These are phyloP conservation scores for Ceratocystis lukuohia DNA, from an alignment of 2,329 filamentous ascomycete species.

Conservation along the genomic window DNA sequence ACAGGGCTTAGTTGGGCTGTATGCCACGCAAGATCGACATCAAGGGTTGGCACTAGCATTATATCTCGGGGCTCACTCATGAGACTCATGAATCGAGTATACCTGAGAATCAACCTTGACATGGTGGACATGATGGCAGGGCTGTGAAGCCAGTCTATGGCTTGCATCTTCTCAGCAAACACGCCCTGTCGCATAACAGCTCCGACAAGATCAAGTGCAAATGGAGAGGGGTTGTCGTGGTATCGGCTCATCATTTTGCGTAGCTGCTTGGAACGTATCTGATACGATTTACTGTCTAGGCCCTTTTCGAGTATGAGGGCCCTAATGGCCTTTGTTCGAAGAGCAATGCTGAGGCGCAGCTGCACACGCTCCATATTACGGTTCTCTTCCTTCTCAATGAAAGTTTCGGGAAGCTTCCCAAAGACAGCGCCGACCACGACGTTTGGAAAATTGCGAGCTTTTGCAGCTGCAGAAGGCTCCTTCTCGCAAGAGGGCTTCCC, in stretches of 20 bases:
- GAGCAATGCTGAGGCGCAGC: neutral
- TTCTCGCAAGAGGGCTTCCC: conserved; percentile 33
- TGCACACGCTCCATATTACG: conserved; percentile 8
- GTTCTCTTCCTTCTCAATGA: neutral
- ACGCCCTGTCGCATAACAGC: conserved; percentile 53
- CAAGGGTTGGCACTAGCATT: conserved; percentile 55
- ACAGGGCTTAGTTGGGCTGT: conserved; percentile 60
- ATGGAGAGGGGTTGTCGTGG: conserved; percentile 52
- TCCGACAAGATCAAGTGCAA: conserved; percentile 51
- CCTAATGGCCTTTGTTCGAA: neutral
- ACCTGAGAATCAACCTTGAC: conserved; percentile 49
- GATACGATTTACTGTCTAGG: neutral
- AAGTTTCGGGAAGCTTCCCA: neutral
- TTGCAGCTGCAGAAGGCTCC: neutral
- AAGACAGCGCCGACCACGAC: conserved; percentile 33
- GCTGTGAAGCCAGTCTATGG: conserved; percentile 65
- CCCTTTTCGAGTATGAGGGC: neutral
- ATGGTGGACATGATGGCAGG: conserved; percentile 52
- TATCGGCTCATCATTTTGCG: conserved; percentile 59
- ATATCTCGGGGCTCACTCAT: conserved; percentile 36
- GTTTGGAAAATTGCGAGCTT: conserved; percentile 42
- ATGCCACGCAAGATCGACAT: conserved; percentile 67
- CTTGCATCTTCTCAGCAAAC: conserved; percentile 59
- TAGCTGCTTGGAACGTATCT: conserved; percentile 23
- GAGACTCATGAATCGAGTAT: conserved; percentile 48